These are phyloP conservation scores for Quercus mongolica DNA, from an alignment of 306 rosid genomes.

Conservation along the genomic window DNA sequence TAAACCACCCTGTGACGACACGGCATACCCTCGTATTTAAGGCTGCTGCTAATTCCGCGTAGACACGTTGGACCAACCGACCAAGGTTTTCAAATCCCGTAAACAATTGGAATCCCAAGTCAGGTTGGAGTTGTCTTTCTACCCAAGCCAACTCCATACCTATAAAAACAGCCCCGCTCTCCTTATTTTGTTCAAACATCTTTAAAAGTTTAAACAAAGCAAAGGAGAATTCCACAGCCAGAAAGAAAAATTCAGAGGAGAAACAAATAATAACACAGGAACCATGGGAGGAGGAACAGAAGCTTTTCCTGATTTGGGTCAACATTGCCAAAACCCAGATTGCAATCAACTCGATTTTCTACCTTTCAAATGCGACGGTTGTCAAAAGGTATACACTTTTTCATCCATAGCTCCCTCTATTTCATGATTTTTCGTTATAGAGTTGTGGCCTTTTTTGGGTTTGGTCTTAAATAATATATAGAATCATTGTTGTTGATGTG, in stretches of 20 bases:
- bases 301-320: constrained; percentile 90
- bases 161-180: constrained; percentile 5
- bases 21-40: neutral
- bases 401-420: neutral
- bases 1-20: neutral
- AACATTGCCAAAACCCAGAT: constrained; percentile 64
- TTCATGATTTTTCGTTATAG: neutral
- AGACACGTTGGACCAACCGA: neutral
- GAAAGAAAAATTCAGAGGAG: neutral
- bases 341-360: constrained; percentile 88
- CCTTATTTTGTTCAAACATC: neutral
- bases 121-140: constrained; percentile 12
- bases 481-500: neutral
- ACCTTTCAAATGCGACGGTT: constrained; percentile 76
- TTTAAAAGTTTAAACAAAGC: neutral
- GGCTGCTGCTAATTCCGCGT: neutral
- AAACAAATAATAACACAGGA: too few relatives aligned
- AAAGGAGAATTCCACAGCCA: neutral
- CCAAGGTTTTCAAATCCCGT: too few relatives aligned
- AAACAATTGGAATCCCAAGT: neutral
- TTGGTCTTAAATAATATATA: neutral
- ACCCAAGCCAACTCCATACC: constrained; percentile 30
- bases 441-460: too few relatives aligned
- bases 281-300: constrained; percentile 84
- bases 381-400: constrained; percentile 37